Conservation (phyloP, 1,284 basidiomycete species). For the Melanopsichium pennsylvanicum region DNA sequence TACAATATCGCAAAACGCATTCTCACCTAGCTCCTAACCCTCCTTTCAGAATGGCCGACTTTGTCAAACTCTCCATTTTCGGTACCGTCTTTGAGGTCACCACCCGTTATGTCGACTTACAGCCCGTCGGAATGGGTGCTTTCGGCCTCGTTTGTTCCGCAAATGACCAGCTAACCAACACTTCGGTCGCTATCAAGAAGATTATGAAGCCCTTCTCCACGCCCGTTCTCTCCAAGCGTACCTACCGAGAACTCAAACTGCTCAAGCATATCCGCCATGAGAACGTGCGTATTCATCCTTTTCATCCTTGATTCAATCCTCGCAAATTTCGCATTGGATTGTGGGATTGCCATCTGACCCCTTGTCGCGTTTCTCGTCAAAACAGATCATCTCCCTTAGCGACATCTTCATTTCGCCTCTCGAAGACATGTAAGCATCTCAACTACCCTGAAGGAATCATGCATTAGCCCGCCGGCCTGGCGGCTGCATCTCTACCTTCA, state of each 20-base stretch:
- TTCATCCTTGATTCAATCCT: no score
- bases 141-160: conserved; percentile 74
- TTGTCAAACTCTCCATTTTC: conserved; percentile 98
- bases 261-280: conserved; percentile 99
- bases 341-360: not conserved
- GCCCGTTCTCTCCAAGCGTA: conserved; percentile 95
- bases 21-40: no score
- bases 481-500: no score
- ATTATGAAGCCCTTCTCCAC: conserved; percentile 99
- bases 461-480: no score
- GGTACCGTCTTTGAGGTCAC: conserved; percentile 89
- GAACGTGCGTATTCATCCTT: conserved; percentile 70
- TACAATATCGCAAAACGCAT: no score
- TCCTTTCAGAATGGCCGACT: conserved; percentile 69
- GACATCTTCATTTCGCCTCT: conserved; percentile 99
- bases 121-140: conserved; percentile 98
- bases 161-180: conserved; percentile 93
- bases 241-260: conserved; percentile 96
- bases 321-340: no score
- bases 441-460: conserved; percentile 16
- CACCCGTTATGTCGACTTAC: conserved; percentile 92
- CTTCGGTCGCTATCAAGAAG: conserved; percentile 97
- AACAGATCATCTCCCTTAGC: conserved; percentile 87
- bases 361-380: not conserved
- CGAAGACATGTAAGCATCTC: conserved; percentile 73